Percentiles rank a stretch among this genome's conserved stretches.
phyloP scores from a whole-genome alignment of 2,329 filamentous ascomycete species.

The Aspergillus versicolor region DNA sequence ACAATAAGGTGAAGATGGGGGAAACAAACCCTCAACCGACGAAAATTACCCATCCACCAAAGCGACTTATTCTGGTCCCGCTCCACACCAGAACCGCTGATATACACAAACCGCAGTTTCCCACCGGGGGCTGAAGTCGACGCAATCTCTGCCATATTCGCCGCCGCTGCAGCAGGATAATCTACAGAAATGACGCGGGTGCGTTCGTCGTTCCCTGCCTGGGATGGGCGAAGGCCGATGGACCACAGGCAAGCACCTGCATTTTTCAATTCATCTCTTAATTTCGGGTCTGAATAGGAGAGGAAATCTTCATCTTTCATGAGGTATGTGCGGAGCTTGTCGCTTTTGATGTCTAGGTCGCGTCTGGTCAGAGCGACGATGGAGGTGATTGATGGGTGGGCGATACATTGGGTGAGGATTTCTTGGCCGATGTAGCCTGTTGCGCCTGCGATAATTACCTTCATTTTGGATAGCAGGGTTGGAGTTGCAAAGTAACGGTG shows the following conservation, averaged over 20 bases:
- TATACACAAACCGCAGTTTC: constrained; percentile 21
- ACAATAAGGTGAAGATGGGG: no score
- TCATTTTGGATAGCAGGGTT: constrained; percentile 6
- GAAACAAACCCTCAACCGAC: constrained; percentile 17
- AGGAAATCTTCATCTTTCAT: constrained; percentile 56
- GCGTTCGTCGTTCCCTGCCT: neutral
- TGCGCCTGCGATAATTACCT: constrained; percentile 19
- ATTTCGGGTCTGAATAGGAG: constrained; percentile 45
- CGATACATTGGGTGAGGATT: constrained; percentile 53
- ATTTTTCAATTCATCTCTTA: constrained; percentile 42
- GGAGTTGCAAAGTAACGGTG: neutral
- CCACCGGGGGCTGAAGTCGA: neutral
- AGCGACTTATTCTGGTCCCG: constrained; percentile 19
- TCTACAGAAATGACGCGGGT: neutral
- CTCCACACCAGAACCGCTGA: constrained; percentile 17
- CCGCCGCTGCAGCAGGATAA: constrained; percentile 17
- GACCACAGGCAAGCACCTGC: constrained; percentile 49
- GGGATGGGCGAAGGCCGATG: constrained; percentile 1
- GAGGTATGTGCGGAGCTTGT: constrained; percentile 47
- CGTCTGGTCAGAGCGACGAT: constrained; percentile 40
- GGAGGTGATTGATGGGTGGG: constrained; percentile 51
- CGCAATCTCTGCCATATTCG: neutral
- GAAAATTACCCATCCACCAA: constrained; percentile 19
- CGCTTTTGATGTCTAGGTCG: constrained; percentile 40
- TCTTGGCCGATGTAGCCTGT: constrained; percentile 31